Evolutionary conservation across 1,139 yeast species (phyloP), one percentile per base, ranked within the genome.

Genomic region (Candida sp.): DNA sequence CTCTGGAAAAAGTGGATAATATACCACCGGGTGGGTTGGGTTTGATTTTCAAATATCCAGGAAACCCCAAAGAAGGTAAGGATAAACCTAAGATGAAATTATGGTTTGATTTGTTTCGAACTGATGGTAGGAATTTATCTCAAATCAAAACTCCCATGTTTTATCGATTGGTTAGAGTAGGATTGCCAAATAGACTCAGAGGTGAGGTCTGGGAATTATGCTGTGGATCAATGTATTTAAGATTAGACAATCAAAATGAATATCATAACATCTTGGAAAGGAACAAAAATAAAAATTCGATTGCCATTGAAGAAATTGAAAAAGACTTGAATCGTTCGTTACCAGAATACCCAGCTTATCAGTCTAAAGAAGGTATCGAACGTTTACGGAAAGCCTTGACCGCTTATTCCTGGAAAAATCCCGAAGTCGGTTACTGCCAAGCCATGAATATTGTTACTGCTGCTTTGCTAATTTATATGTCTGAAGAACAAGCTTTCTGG

Each of bases 401-500:
- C 0, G 97, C 97, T 0, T 95, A 90, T 58, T 88, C 97, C 0
- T 93, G 98, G 98, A 88, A 87, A 55, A 90, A 91, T 58, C 97
- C 97, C 0, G 97, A 93, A 42, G 89, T 95, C 21, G 99, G 99
- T 0, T 95, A 95, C 63, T 95, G 99, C 61, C 99, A 95, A 61
- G 99, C 99, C 1, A 95, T 95, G 99, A 95, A 95, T 61, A 95
- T 95, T 45, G 97, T 95, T 5, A 88, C 85, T 1, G 99, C 99
- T 1, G 97, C 97, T 0, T 67, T 95, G 43, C 72, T 95, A 47
- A 93, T 95, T 43, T 91, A 86, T 62, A 91, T 90, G 86, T 86
- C 95, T 6, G 99, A 95, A 62, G 99, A 93, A 52, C 99, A 95
- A 63, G 98, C 97, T 0, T 95, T 90, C 59, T 95, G 98, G 98